These are phyloP conservation scores for Mycocentrospora acerina DNA, from an alignment of 2,329 filamentous ascomycete species.

Conservation along the genomic window DNA sequence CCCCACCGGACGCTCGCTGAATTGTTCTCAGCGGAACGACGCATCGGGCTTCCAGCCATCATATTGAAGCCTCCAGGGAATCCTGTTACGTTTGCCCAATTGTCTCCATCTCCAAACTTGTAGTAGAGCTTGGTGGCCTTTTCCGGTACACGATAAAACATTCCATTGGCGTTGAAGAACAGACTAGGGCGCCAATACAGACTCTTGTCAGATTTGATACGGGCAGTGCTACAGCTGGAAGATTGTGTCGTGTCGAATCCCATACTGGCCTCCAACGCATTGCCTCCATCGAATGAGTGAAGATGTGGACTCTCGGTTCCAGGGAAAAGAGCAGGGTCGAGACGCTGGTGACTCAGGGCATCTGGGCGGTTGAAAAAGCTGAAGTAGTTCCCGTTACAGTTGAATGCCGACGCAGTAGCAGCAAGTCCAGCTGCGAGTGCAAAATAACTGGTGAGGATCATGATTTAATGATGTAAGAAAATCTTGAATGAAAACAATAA, in stretches of 20 bases:
- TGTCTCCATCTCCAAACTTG: slow-evolving; percentile 38
- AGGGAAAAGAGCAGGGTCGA: slow-evolving; percentile 40
- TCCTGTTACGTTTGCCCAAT: slow-evolving; percentile 38
- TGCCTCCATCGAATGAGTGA: slow-evolving; percentile 43
- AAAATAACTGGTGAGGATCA: slow-evolving; percentile 31
- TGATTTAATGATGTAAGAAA: no score
- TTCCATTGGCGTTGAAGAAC: slow-evolving; percentile 40
- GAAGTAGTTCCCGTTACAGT: slow-evolving; percentile 43
- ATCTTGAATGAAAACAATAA: slow-evolving; percentile 7
- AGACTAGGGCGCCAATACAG: slow-evolving; percentile 43
- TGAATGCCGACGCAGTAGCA: slow-evolving; percentile 34
- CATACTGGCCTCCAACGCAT: slow-evolving; percentile 30
- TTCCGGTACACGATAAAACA: slow-evolving; percentile 40
- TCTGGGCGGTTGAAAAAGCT: slow-evolving; percentile 41
- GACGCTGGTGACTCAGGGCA: slow-evolving; percentile 38
- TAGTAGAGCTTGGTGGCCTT: slow-evolving; percentile 41
- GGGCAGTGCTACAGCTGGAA: slow-evolving; percentile 39
- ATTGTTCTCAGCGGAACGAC: slow-evolving; percentile 33
- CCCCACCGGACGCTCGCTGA: slow-evolving; percentile 35
- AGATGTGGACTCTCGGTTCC: slow-evolving; percentile 37
- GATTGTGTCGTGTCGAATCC: slow-evolving; percentile 29
- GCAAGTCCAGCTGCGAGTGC: slow-evolving; percentile 33
- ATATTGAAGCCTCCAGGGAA: slow-evolving; percentile 42
- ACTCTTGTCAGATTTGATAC: slow-evolving; percentile 41
- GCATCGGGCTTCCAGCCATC: slow-evolving; percentile 37